phyloP scores from a whole-genome alignment of 306 rosid species.

The Trifolium repens region DNA sequence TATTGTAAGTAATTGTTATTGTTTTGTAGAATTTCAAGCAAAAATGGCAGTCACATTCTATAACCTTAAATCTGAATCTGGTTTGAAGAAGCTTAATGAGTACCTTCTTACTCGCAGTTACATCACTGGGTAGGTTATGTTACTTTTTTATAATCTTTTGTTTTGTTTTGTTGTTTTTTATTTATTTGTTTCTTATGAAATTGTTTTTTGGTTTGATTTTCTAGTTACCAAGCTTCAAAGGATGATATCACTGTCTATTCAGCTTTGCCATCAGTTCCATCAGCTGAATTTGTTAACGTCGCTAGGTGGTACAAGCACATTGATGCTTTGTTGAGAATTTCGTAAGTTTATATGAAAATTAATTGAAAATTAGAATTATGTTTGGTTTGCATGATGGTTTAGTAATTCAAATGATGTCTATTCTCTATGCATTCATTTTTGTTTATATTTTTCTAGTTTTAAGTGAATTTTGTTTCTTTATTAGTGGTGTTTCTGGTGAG shows the following conservation, averaged over 20 bases:
- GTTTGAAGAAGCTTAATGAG: slow-evolving; percentile 80
- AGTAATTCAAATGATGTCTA: neutral
- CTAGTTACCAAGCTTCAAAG: slow-evolving; percentile 84
- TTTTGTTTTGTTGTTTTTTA: neutral
- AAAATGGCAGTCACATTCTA: slow-evolving; percentile 74
- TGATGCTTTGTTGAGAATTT: slow-evolving; percentile 77
- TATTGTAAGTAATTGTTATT: neutral
- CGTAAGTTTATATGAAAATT: slow-evolving; percentile 60
- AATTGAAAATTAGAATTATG: no score
- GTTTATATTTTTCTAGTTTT: neutral
- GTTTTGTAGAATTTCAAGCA: slow-evolving; percentile 45
- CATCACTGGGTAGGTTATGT: slow-evolving; percentile 64
- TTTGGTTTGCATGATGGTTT: no score
- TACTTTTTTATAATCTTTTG: neutral
- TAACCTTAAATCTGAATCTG: slow-evolving; percentile 60
- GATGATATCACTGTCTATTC: slow-evolving; percentile 78
- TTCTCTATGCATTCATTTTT: neutral
- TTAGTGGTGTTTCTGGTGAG: slow-evolving; percentile 83
- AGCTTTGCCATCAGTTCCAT: slow-evolving; percentile 61
- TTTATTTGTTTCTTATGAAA: neutral
- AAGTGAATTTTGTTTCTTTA: neutral
- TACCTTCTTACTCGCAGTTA: slow-evolving; percentile 91
- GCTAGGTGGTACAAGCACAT: slow-evolving; percentile 88
- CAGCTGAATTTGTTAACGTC: slow-evolving; percentile 65
- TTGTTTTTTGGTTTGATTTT: neutral